These are phyloP conservation scores for Begonia masoniana DNA, from an alignment of 306 rosid genomes.

Conservation along the genomic window DNA sequence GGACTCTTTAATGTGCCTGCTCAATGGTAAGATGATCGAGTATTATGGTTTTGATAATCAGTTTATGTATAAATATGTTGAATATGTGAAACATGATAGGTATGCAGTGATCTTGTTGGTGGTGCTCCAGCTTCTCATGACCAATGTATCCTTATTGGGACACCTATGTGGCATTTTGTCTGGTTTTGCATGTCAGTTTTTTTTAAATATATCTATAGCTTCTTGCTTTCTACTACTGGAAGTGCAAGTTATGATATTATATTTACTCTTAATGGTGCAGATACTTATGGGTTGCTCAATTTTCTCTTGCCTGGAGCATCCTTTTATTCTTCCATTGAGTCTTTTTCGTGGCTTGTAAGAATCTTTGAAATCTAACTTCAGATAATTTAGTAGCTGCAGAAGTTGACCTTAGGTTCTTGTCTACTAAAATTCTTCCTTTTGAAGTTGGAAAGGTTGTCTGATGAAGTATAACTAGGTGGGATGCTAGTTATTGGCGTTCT, in stretches of 20 bases:
- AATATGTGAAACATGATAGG: slow-evolving; percentile 35
- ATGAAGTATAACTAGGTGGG: too few species aligned
- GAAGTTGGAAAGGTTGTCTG: too few species aligned
- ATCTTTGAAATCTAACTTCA: slow-evolving; percentile 5
- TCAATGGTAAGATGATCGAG: slow-evolving; percentile 42
- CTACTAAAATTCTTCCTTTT: too few species aligned
- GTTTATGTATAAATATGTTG: slow-evolving; percentile 3
- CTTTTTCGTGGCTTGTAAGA: slow-evolving; percentile 80
- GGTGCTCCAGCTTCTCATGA: slow-evolving; percentile 90
- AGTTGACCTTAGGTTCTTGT: too few species aligned
- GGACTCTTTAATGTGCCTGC: slow-evolving; percentile 96
- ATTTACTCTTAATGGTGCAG: slow-evolving; percentile 35
- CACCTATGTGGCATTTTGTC: slow-evolving; percentile 97
- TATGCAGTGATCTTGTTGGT: slow-evolving; percentile 85
- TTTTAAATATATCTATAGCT: slow-evolving; percentile 6
- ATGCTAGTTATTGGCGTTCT: too few species aligned
- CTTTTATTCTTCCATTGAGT: slow-evolving; percentile 71
- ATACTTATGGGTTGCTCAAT: slow-evolving; percentile 77
- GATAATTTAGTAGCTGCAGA: too few species aligned
- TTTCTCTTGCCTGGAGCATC: slow-evolving; percentile 76
- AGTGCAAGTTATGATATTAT: slow-evolving; percentile 9
- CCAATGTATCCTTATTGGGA: slow-evolving; percentile 86
- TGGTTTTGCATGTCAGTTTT: slow-evolving; percentile 89
- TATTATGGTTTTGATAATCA: not conserved
- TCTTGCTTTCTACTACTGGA: not conserved